A percentile compares a stretch with the other conserved stretches of the same genome.
These are phyloP conservation scores for Sporothrix dimorphospora DNA, from an alignment of 2,329 filamentous ascomycete species.

Conservation along the genomic window DNA sequence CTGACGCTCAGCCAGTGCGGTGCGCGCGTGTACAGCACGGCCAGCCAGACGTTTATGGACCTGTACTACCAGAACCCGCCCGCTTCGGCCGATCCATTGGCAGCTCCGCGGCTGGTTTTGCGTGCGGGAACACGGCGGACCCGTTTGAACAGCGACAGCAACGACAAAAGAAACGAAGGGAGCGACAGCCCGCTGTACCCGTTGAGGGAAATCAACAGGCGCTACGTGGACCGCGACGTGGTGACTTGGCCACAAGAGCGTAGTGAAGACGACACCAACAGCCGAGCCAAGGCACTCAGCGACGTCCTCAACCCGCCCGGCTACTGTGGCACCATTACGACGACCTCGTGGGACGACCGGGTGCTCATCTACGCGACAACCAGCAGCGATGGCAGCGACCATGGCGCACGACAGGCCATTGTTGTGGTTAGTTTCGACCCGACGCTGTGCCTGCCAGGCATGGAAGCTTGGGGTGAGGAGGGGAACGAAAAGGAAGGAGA, in stretches of 20 bases:
- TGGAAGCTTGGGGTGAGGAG: conserved; percentile 21
- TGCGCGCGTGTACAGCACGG: conserved; percentile 57
- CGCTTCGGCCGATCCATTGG: conserved; percentile 36
- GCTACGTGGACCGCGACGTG: conserved; percentile 37
- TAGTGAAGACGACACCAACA: background rate
- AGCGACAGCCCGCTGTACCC: conserved; percentile 34
- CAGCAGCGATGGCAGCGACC: conserved; percentile 31
- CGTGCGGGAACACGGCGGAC: conserved; percentile 47
- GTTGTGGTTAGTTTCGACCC: conserved; percentile 52
- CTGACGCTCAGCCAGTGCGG: conserved; percentile 59
- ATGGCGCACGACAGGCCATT: conserved; percentile 38
- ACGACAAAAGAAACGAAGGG: background rate
- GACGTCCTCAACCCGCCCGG: conserved; percentile 46
- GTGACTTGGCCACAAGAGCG: conserved; percentile 43
- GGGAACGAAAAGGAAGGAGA: no score
- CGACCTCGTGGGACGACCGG: conserved; percentile 49
- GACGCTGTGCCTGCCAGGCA: conserved; percentile 22
- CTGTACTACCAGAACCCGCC: conserved; percentile 54
- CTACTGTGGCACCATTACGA: conserved; percentile 44
- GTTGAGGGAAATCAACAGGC: conserved; percentile 33
- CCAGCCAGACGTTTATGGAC: conserved; percentile 61
- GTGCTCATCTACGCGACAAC: conserved; percentile 51
- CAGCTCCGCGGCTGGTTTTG: conserved; percentile 53
- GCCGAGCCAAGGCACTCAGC: conserved; percentile 38
- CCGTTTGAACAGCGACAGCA: conserved; percentile 32